Percentiles rank a stretch among this genome's conserved stretches.
These are phyloP conservation scores for Backusella parvicylindrica DNA, from an alignment of 192 early-diverging fungal species.

Conservation along the genomic window DNA sequence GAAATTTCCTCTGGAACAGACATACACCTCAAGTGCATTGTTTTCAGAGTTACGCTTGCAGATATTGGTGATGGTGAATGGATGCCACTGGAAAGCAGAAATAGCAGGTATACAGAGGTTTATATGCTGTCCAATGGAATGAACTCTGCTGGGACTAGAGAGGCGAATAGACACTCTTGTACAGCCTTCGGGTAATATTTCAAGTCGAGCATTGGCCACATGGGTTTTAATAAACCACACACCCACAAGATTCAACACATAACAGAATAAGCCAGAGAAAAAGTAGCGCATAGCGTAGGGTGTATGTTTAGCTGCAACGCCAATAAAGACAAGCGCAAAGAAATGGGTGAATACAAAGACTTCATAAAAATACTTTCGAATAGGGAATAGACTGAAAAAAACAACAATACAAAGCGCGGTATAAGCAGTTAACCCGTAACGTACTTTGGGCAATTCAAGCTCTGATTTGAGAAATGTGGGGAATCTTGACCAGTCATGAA, in stretches of 20 bases:
- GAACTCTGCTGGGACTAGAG: conserved; percentile 15
- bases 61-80: conserved; percentile 46
- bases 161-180: conserved; percentile 35
- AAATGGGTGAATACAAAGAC: conserved; percentile 48
- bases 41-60: neutral
- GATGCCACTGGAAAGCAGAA: conserved; percentile 52
- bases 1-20: conserved; percentile 39
- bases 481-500: conserved; percentile 36
- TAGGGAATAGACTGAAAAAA: conserved; percentile 41
- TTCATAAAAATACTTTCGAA: conserved; percentile 43
- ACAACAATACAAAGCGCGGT: conserved; percentile 44
- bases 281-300: conserved; percentile 55
- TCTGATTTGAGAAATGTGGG: conserved; percentile 16
- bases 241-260: conserved; percentile 39
- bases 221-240: conserved; percentile 43
- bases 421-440: conserved; percentile 46
- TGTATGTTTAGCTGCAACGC: conserved; percentile 47
- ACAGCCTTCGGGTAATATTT: conserved; percentile 31
- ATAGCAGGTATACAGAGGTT: conserved; percentile 46
- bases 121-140: conserved; percentile 42
- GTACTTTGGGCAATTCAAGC: conserved; percentile 35
- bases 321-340: conserved; percentile 40
- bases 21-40: conserved; percentile 34
- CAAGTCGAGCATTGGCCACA: conserved; percentile 32
- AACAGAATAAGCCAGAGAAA: conserved; percentile 38